phyloP scores from a whole-genome alignment of 305 asterid genomes.

The Fraxinus paxiana region DNA sequence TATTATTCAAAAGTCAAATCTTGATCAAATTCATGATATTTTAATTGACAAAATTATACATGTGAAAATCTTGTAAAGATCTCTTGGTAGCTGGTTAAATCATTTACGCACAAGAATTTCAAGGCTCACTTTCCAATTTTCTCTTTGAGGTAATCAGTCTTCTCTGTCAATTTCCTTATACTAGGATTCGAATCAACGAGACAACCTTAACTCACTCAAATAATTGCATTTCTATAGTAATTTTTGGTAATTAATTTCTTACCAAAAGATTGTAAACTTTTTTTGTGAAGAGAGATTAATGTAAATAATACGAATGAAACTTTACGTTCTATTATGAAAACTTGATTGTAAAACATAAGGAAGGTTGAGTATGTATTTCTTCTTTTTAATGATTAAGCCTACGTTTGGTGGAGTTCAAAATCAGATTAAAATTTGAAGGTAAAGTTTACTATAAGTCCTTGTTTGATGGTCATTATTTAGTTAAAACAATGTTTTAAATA shows the following conservation, averaged over 20 bases:
- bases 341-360: background rate
- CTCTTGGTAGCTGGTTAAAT: background rate
- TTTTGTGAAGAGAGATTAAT: background rate
- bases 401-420: background rate
- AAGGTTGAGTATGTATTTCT: background rate
- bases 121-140: background rate
- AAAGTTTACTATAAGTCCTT: too few species aligned
- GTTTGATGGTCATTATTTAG: too few species aligned
- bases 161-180: background rate
- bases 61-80: background rate
- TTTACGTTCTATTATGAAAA: too few species aligned
- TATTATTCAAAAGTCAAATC: background rate
- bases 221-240: background rate
- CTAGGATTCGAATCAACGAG: background rate
- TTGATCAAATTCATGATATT: background rate
- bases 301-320: background rate
- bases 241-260: background rate
- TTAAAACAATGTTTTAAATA: too few species aligned
- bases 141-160: background rate
- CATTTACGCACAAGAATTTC: background rate
- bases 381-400: background rate
- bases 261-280: background rate
- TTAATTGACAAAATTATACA: background rate
- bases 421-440: too few species aligned
- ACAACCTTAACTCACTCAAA: background rate